Evolutionary conservation across 1,139 yeast species (phyloP), one percentile per base, ranked within the genome.

Genomic region (Yamadazyma triangularis): DNA sequence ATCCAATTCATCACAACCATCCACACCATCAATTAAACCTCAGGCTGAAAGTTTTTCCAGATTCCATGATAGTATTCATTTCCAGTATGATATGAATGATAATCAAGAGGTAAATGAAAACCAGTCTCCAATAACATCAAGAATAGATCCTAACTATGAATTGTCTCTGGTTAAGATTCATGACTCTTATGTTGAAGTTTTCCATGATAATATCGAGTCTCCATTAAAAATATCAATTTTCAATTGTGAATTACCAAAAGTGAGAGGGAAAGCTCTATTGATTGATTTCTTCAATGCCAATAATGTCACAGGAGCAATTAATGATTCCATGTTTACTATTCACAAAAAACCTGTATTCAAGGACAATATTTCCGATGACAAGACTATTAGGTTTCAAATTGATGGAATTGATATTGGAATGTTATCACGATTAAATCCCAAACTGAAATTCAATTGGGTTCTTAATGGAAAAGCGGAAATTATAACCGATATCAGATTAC

Each of bases 271-370:
- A 34, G 69, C 82, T 58, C 47, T 79, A 24, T 58, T 79, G 31
- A 58, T 79, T 34, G 91, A 82, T 52, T 69, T 82, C 35, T 72
- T 83, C 57, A 78, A 78, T 49, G 85, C 88, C 11, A 69, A 69
- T 36, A 77, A 79, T 32, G 79, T 80, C 18, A 77, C 82, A 12
- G 93, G 93, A 1, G 75, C 88, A 1, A 65, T 82, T 10, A 81
- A 82, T 46, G 81, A 81, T 36, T 76, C 91, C 0, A 64, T 83
- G 60, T 82, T 82, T 56, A 80, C 87, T 2, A 70, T 83, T 14
- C 91, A 82, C 45, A 80, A 80, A 38, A 63, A 64, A 35, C 73
- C 64, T 41, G 50, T 50, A 18, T 50, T 40, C 38, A 48, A 28
- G 51, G 47, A 26, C 33, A 52, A 50, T 47, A 6, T 9, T 7